These are phyloP conservation scores for Amanita inopinata DNA, from an alignment of 768 basidiomycete genomes.

Conservation along the genomic window DNA sequence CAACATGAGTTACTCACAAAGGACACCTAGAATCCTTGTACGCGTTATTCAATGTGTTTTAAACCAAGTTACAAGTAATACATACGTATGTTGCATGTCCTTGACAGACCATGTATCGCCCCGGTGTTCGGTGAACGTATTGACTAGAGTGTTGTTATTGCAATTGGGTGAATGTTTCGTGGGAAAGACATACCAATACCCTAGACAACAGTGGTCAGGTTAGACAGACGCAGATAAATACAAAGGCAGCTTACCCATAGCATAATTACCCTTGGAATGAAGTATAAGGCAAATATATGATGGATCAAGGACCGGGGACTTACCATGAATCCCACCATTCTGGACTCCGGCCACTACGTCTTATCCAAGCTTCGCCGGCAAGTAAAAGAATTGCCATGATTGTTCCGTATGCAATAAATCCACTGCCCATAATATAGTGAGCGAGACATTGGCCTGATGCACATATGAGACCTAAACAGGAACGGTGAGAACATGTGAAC, in stretches of 20 bases:
- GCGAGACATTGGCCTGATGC: slow-evolving; percentile 68
- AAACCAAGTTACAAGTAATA: slow-evolving; percentile 11
- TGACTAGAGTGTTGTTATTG: slow-evolving; percentile 38
- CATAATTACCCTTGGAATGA: slow-evolving; percentile 31
- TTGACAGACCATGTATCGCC: slow-evolving; percentile 78
- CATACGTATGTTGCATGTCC: slow-evolving; percentile 92
- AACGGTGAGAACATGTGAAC: background rate
- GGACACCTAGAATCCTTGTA: slow-evolving; percentile 56
- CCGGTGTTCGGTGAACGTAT: slow-evolving; percentile 90
- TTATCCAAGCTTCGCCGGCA: slow-evolving; percentile 71
- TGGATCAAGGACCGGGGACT: slow-evolving; percentile 14
- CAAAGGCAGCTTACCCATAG: slow-evolving; percentile 32
- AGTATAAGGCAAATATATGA: background rate
- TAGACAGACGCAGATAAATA: slow-evolving; percentile 2
- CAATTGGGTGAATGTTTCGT: too few relatives aligned
- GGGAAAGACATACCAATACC: slow-evolving; percentile 48
- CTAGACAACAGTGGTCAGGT: slow-evolving; percentile 18
- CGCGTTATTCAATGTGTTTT: background rate
- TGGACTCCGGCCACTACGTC: slow-evolving; percentile 61
- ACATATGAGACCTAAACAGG: slow-evolving; percentile 4
- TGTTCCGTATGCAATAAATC: slow-evolving; percentile 80
- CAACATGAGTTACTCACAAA: slow-evolving; percentile 37
- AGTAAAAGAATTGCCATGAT: slow-evolving; percentile 74
- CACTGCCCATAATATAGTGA: slow-evolving; percentile 85
- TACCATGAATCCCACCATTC: slow-evolving; percentile 83